These are phyloP conservation scores for Trichoderma hamatum DNA, from an alignment of 2,329 filamentous ascomycete species.

Conservation along the genomic window DNA sequence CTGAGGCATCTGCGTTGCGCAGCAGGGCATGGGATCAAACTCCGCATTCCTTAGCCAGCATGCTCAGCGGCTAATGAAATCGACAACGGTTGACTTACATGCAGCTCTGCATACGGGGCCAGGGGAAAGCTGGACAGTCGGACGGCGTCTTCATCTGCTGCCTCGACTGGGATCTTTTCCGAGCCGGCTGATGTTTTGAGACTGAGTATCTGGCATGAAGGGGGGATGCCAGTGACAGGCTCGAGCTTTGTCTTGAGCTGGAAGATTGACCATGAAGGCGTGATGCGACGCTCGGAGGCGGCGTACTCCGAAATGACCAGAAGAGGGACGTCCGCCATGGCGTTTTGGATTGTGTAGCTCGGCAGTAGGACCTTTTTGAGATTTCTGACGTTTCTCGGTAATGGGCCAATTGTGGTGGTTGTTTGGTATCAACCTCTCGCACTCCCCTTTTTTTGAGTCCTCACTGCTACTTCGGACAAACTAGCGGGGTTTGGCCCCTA, in stretches of 20 bases:
- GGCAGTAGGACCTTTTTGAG: background rate
- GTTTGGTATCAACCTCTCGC: background rate
- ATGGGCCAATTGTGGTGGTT: background rate
- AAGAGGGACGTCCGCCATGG: constrained; percentile 74
- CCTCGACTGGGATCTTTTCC: constrained; percentile 66
- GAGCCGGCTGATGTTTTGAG: constrained; percentile 62
- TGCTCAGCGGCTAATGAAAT: constrained; percentile 28
- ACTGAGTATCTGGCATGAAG: constrained; percentile 73
- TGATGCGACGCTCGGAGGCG: constrained; percentile 85
- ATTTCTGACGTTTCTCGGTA: constrained; percentile 8
- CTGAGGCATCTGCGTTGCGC: constrained; percentile 29
- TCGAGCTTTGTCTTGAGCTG: constrained; percentile 87
- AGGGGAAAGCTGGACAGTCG: constrained; percentile 67
- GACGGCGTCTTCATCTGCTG: constrained; percentile 71
- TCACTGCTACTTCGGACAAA: constrained; percentile 24
- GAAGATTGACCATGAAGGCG: constrained; percentile 85
- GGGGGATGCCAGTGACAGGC: constrained; percentile 88
- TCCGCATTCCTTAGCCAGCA: constrained; percentile 20
- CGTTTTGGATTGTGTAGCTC: constrained; percentile 27
- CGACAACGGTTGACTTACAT: constrained; percentile 60
- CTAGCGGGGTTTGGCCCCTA: constrained; percentile 27
- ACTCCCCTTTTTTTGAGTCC: background rate
- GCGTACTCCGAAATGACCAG: constrained; percentile 75
- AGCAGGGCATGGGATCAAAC: constrained; percentile 11
- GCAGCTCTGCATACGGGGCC: constrained; percentile 74